Evolutionary conservation across 768 basidiomycete species (phyloP), one percentile per base, ranked within the genome.

Genomic region (Punctularia strigosozonata): DNA sequence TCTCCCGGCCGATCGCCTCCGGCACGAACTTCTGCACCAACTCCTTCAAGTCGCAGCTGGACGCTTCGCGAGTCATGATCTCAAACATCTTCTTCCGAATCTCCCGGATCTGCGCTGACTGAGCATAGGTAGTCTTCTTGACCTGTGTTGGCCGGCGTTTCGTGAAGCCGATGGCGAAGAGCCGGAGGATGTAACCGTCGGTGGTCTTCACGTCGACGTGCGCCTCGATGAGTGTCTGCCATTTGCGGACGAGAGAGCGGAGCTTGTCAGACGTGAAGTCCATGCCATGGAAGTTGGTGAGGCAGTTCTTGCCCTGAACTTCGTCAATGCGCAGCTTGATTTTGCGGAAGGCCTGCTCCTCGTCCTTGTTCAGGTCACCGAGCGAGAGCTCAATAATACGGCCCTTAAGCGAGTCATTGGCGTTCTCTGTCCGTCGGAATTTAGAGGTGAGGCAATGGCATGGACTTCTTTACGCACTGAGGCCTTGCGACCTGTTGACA

Each of bases 211-310:
- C 91, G 58, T 99, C 95, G 59, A 97, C 86, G 61, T 91, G 87
- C 26, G 95, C 95, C 68, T 98, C 95, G 54, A 99, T 92, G 57
- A 98, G 84, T 15, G 94, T 80, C 68, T 98, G 95, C 95, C 95
- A 99, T 69, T 98, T 99, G 63, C 94, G 88, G 53, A 99, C 95
- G 57, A 99, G 91, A 37, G 95, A 98, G 41, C 95, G 91, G 49
- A 98, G 82, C 68, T 98, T 98, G 80, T 99, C 95, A 43, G 94
- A 95, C 46, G 95, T 98, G 71, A 99, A 97, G 70, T 94, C 89
- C 94, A 99, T 98, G 61, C 95, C 95, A 65, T 94, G 86, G 87
- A 99, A 99, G 67, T 92, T 94, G 62, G 95, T 98, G 40, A 98
- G 75, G 73, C 91, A 95, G 74, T 90, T 95, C 74, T 92, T 94